Conservation (phyloP, 768 basidiomycete genomes). For the Hysterangium stoloniferum region DNA sequence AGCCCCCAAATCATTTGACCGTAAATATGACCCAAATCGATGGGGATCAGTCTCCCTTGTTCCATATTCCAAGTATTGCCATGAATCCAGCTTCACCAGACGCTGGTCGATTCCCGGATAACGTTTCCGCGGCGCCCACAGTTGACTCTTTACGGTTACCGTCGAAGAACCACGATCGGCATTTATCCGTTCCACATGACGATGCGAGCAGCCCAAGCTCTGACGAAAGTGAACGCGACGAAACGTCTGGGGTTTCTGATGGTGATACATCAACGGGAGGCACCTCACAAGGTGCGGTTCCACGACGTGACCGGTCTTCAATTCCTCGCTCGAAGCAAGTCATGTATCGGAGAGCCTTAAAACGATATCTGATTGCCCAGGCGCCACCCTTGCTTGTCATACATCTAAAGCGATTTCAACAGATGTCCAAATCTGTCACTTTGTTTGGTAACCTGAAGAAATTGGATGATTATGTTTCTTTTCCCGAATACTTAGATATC, state of each 20-base stretch:
- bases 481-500: constrained; percentile 82
- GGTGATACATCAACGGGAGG: not conserved
- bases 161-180: not conserved
- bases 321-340: constrained; percentile 46
- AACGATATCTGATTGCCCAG: constrained; percentile 84
- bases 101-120: too few relatives aligned
- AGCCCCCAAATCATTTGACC: too few relatives aligned
- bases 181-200: not conserved
- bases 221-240: not conserved
- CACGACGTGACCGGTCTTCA: not conserved
- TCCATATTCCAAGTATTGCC: too few relatives aligned
- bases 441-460: constrained; percentile 62
- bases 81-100: too few relatives aligned
- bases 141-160: constrained; percentile 1
- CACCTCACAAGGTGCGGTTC: not conserved
- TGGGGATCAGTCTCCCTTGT: too few relatives aligned
- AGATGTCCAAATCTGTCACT: constrained; percentile 56
- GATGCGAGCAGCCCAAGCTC: not conserved
- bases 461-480: constrained; percentile 84
- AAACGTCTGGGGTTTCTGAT: constrained; percentile 2
- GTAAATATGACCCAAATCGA: too few relatives aligned
- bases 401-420: constrained; percentile 93
- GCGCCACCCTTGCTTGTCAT: constrained; percentile 86
- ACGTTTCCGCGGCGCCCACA: too few relatives aligned
- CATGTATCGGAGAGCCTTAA: constrained; percentile 79